phyloP scores from a whole-genome alignment of 2,329 filamentous ascomycete species.

The Trichoderma koningiopsis region DNA sequence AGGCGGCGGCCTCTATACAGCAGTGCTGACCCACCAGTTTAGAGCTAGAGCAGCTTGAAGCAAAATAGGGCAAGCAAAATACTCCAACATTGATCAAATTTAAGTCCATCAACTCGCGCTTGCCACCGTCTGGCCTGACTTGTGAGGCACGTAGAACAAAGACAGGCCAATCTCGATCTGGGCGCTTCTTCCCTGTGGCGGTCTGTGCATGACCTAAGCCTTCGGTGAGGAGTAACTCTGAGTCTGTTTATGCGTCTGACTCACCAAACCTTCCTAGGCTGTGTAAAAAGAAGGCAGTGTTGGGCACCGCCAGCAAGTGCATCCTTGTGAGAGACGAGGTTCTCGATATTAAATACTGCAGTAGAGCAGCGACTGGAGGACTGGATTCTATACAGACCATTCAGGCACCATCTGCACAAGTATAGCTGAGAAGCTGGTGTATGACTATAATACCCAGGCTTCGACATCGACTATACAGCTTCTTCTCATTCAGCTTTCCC shows the following conservation, averaged over 20 bases:
- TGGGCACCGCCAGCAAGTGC: background rate
- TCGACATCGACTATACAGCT: background rate
- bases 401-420: background rate
- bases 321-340: background rate
- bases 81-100: background rate
- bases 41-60: background rate
- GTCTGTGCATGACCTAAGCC: constrained; percentile 3
- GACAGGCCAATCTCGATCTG: background rate
- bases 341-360: background rate
- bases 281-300: constrained; percentile 21
- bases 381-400: background rate
- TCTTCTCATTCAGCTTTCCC: background rate
- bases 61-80: background rate
- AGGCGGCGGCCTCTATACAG: background rate
- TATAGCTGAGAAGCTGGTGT: background rate
- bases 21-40: background rate
- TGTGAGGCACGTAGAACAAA: background rate
- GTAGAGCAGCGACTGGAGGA: background rate
- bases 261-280: constrained; percentile 24
- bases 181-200: background rate
- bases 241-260: constrained; percentile 20
- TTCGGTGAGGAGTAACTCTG: constrained; percentile 25
- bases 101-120: background rate
- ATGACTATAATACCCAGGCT: background rate
- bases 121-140: background rate